A percentile compares a stretch with the other conserved stretches of the same genome.
Evolutionary conservation across 1,139 yeast species (phyloP).

Genomic region (Blastobotrys apis): DNA sequence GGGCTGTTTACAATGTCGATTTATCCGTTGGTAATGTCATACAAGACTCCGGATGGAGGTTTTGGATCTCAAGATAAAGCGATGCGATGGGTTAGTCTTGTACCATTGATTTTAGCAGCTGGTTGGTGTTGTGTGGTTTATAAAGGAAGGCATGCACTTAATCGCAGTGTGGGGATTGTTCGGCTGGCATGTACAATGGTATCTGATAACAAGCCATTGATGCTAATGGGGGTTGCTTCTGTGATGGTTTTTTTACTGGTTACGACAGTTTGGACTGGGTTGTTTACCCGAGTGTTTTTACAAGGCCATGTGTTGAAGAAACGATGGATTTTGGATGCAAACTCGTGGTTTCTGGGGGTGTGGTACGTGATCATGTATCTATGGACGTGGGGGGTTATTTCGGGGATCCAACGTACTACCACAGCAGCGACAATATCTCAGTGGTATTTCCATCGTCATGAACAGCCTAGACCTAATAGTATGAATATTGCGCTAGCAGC

Average conservation of each 20-base stretch:
- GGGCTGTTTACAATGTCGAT: conserved; percentile 29
- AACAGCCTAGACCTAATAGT: conserved; percentile 26
- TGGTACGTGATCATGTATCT: conserved; percentile 39
- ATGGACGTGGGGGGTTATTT: conserved; percentile 43
- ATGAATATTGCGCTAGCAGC: conserved; percentile 27
- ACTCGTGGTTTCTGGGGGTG: conserved; percentile 35
- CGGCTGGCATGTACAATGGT: conserved; percentile 37
- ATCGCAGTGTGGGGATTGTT: conserved; percentile 38
- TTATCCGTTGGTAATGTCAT: conserved; percentile 35
- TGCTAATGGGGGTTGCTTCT: conserved; percentile 31
- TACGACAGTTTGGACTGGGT: conserved; percentile 37
- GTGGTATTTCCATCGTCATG: conserved; percentile 39
- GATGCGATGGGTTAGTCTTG: conserved; percentile 37
- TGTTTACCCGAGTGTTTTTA: conserved; percentile 37
- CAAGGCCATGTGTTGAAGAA: conserved; percentile 33
- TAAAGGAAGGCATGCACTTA: conserved; percentile 32
- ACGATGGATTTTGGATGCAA: conserved; percentile 34
- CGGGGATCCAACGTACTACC: conserved; percentile 37
- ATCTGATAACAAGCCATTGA: conserved; percentile 32
- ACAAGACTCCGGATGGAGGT: conserved; percentile 35
- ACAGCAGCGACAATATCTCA: conserved; percentile 38
- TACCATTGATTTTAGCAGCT: conserved; percentile 33
- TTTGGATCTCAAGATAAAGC: conserved; percentile 37
- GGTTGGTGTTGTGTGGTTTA: conserved; percentile 36
- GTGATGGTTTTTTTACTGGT: conserved; percentile 30